A percentile compares a stretch with the other conserved stretches of the same genome.
Conservation (phyloP, 1,284 basidiomycete species). For the Trichosporon sp. region DNA sequence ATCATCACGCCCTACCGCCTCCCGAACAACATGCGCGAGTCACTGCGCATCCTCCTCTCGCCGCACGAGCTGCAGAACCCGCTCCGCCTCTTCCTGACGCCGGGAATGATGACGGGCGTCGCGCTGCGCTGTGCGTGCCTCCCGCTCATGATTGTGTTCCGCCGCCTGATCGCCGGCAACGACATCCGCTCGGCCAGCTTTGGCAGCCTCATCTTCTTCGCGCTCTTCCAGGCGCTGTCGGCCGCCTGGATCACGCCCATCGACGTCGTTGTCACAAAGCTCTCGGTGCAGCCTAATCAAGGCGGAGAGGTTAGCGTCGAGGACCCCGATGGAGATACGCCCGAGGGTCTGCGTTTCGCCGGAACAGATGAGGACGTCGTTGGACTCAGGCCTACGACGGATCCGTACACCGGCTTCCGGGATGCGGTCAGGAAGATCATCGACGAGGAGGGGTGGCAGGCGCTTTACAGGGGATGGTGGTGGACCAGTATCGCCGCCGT, state of each 20-base stretch:
- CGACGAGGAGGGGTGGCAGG: conserved; percentile 72
- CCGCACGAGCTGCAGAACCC: conserved; percentile 73
- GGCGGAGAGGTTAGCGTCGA: conserved; percentile 55
- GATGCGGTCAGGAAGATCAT: conserved; percentile 73
- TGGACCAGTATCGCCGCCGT: conserved; percentile 66
- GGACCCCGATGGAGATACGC: conserved; percentile 56
- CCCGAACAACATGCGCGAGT: conserved; percentile 58
- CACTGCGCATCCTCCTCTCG: conserved; percentile 68
- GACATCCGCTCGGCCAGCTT: conserved; percentile 10
- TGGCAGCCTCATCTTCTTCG: conserved; percentile 53
- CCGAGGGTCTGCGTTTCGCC: conserved; percentile 58
- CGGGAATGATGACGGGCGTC: conserved; percentile 68
- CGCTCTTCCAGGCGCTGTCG: conserved; percentile 56
- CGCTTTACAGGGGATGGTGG: conserved; percentile 84
- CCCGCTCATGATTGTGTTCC: conserved; percentile 56
- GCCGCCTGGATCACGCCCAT: conserved; percentile 67
- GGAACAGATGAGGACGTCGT: conserved; percentile 82
- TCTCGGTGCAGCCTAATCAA: conserved; percentile 79
- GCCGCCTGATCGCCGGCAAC: conserved; percentile 18
- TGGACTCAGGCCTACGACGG: conserved; percentile 71
- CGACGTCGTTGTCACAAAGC: conserved; percentile 72
- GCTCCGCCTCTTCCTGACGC: conserved; percentile 75
- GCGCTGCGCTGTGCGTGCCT: conserved; percentile 63
- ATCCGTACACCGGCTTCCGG: conserved; percentile 73
- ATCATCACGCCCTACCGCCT: conserved; percentile 81